These are phyloP conservation scores for Huntiella moniliformis DNA, from an alignment of 2,329 filamentous ascomycete species.

Conservation along the genomic window DNA sequence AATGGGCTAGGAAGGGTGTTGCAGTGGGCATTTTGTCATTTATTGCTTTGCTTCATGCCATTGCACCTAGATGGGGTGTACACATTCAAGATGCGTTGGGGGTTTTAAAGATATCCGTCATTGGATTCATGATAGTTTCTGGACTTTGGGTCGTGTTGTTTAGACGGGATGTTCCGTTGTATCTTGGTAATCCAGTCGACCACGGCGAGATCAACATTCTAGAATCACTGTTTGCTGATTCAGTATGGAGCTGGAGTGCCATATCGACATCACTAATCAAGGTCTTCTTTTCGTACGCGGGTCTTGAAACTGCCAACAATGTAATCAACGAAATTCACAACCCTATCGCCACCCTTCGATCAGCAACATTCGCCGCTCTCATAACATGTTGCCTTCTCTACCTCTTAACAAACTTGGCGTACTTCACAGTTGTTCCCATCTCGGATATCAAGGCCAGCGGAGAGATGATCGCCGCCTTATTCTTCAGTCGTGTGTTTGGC, in stretches of 20 bases:
- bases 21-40: constrained; percentile 36
- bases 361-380: constrained; percentile 40
- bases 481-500: constrained; percentile 48
- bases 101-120: constrained; percentile 42
- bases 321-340: constrained; percentile 54
- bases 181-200: neutral
- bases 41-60: constrained; percentile 40
- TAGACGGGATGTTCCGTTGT: neutral
- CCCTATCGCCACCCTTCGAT: constrained; percentile 44
- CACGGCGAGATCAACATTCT: neutral
- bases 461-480: constrained; percentile 48
- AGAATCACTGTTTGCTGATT: constrained; percentile 37
- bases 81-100: constrained; percentile 41
- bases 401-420: constrained; percentile 44
- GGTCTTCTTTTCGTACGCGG: constrained; percentile 51
- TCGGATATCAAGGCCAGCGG: constrained; percentile 48
- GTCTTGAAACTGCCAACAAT: constrained; percentile 48
- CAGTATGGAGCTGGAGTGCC: constrained; percentile 49
- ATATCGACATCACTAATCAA: constrained; percentile 50
- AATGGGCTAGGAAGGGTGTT: constrained; percentile 31
- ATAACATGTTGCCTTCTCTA: constrained; percentile 44
- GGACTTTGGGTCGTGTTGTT: constrained; percentile 39
- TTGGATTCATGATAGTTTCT: constrained; percentile 41
- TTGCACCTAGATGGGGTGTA: constrained; percentile 37
- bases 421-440: constrained; percentile 45